Percentiles rank a stretch among this genome's conserved stretches.
These are phyloP conservation scores for Neonectria coccinea DNA, from an alignment of 2,329 filamentous ascomycete species.

Conservation along the genomic window DNA sequence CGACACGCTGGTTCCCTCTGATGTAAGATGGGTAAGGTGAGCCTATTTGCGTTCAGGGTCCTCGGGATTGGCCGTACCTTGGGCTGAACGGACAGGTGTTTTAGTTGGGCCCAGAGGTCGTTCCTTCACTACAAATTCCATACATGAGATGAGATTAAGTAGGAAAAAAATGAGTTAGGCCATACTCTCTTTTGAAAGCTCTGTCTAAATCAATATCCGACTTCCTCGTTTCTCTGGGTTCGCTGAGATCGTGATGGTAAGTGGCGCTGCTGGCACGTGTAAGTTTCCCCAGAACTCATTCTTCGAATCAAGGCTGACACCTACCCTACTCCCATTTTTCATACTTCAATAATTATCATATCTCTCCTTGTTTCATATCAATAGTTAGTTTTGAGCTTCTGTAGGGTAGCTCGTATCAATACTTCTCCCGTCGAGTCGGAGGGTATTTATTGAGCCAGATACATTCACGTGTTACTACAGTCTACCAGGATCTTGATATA, in stretches of 20 bases:
- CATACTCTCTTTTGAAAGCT: background rate
- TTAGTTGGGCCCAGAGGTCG: background rate
- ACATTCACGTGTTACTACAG: background rate
- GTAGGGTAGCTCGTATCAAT: background rate
- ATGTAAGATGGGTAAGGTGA: slow-evolving; percentile 20
- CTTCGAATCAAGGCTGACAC: background rate
- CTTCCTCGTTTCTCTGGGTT: background rate
- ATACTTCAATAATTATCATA: background rate
- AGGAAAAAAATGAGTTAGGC: too few species aligned
- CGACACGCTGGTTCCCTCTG: slow-evolving; percentile 18
- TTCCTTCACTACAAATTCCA: background rate
- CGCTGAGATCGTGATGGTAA: background rate
- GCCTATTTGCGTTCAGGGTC: slow-evolving; percentile 20
- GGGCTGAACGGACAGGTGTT: background rate
- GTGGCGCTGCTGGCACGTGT: background rate
- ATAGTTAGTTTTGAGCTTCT: background rate
- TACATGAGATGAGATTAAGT: background rate
- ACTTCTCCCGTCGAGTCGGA: background rate
- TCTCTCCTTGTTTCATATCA: background rate
- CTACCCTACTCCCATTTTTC: too few species aligned
- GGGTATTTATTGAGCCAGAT: background rate
- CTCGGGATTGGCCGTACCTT: background rate
- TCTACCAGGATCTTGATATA: background rate
- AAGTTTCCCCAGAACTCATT: background rate
- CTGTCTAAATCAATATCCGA: background rate